Percentiles rank a stretch among this genome's conserved stretches.
phyloP scores from a whole-genome alignment of 495 filamentous ascomycete genomes.

The Schizothecium vesticola region DNA sequence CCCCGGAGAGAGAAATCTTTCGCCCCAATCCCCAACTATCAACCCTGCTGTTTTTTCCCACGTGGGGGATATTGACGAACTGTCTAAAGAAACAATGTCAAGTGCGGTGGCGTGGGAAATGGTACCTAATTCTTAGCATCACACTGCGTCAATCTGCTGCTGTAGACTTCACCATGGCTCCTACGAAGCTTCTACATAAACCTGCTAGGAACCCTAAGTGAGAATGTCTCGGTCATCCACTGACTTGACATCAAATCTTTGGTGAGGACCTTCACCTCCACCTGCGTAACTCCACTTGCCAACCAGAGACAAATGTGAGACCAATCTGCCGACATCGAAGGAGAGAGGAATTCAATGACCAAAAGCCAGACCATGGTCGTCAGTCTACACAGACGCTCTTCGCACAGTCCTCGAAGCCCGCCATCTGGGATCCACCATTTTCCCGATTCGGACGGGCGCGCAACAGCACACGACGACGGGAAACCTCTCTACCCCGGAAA shows the following conservation, averaged over 20 bases:
- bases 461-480: neutral
- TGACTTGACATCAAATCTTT: too few species aligned
- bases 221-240: neutral
- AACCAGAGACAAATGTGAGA: neutral
- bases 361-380: neutral
- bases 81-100: too few species aligned
- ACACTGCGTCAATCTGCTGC: neutral
- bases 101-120: too few species aligned
- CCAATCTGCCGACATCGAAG: neutral
- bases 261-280: too few species aligned
- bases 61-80: too few species aligned
- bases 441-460: neutral
- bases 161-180: too few species aligned
- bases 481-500: neutral
- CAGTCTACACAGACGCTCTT: neutral
- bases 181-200: too few species aligned
- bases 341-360: neutral
- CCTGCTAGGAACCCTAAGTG: too few species aligned
- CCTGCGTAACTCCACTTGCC: too few species aligned
- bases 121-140: neutral
- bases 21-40: neutral
- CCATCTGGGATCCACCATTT: neutral
- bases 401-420: neutral
- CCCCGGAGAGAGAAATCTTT: neutral
- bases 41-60: neutral